Evolutionary conservation across 2,329 filamentous ascomycete species (phyloP).

Genomic region (Pyrenophora graminea): DNA sequence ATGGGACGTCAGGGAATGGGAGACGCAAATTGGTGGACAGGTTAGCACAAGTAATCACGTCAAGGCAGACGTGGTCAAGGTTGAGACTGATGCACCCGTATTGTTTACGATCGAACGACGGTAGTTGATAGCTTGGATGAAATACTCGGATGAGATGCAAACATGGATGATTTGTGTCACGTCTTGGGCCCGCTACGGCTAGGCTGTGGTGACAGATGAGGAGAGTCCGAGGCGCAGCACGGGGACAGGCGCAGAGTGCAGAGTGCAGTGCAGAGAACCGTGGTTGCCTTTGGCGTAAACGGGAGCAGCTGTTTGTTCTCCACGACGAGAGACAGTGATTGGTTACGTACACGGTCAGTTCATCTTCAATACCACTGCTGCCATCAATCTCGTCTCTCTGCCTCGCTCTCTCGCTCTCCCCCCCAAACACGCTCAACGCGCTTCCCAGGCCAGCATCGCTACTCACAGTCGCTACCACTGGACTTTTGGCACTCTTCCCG

Average conservation of each 20-base stretch:
- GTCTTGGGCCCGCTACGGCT: not conserved
- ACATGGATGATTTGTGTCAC: not conserved
- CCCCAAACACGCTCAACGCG: constrained; percentile 19
- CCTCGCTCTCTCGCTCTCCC: not conserved
- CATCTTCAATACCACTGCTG: constrained; percentile 21
- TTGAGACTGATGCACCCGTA: constrained; percentile 50
- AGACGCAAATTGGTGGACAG: constrained; percentile 58
- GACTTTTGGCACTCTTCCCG: constrained; percentile 20
- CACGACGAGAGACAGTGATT: constrained; percentile 7
- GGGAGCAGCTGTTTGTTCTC: not conserved
- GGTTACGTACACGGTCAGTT: constrained; percentile 2
- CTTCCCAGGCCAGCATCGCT: constrained; percentile 15
- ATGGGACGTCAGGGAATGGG: constrained; percentile 88
- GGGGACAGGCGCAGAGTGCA: not conserved
- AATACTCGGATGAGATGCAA: not conserved
- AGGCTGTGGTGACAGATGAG: not conserved
- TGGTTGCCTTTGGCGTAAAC: not conserved
- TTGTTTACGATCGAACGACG: constrained; percentile 54
- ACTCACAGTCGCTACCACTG: constrained; percentile 18
- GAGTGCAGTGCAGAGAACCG: not conserved
- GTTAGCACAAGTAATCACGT: constrained; percentile 58
- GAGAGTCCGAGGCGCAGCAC: constrained; percentile 4
- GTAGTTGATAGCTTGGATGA: not conserved
- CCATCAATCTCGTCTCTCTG: constrained; percentile 10
- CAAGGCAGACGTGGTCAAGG: constrained; percentile 45